These are phyloP conservation scores for Penicillium brasilianum DNA, from an alignment of 2,329 filamentous ascomycete genomes.

Conservation along the genomic window DNA sequence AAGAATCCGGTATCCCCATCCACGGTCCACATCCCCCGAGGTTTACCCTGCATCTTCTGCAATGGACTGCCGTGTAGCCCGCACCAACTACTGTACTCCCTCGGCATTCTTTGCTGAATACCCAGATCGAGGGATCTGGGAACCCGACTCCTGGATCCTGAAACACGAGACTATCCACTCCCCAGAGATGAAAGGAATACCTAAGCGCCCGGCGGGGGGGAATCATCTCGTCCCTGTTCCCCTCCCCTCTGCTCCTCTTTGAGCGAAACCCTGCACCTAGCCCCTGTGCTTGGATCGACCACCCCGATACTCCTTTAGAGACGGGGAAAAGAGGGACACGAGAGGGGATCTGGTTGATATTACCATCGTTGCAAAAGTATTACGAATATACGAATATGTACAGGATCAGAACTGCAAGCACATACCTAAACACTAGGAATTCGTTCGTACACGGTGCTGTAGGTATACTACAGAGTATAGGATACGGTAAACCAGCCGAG, in stretches of 20 bases:
- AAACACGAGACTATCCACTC: constrained; percentile 4
- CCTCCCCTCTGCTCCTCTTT: background rate
- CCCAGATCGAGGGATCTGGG: constrained; percentile 9
- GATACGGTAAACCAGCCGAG: too few species aligned
- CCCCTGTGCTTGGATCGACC: constrained; percentile 13
- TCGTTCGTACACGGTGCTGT: too few species aligned
- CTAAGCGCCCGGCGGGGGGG: constrained; percentile 8
- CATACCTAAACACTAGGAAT: background rate
- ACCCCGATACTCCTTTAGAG: constrained; percentile 12
- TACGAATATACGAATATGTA: background rate
- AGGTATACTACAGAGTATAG: too few species aligned
- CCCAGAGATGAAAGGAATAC: constrained; percentile 16
- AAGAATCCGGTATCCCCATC: background rate
- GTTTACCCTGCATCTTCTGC: background rate
- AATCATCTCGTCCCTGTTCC: background rate
- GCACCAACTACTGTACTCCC: background rate
- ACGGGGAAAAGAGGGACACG: constrained; percentile 6
- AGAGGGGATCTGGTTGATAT: background rate
- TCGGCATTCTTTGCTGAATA: background rate
- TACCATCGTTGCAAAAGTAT: background rate
- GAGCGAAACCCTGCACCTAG: background rate
- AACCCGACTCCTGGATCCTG: background rate
- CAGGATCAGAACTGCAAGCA: background rate
- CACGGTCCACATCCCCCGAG: background rate
- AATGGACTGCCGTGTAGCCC: background rate